Percentiles rank a stretch among this genome's conserved stretches.
These are phyloP conservation scores for Cicer arietinum DNA, from an alignment of 306 rosid species.

Conservation along the genomic window DNA sequence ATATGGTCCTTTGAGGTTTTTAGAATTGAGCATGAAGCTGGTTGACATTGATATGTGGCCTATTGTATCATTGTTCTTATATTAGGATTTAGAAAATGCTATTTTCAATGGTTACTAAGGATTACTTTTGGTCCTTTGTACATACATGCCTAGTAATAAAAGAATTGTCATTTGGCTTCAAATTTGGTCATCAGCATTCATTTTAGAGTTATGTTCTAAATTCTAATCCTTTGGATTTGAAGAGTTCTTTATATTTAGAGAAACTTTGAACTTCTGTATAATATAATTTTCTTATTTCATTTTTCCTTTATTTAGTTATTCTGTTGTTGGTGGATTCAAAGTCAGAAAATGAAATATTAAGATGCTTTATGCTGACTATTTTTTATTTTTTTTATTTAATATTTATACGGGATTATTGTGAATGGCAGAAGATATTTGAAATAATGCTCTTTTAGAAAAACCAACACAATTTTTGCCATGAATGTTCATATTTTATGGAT, in stretches of 20 bases:
- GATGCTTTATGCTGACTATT: too few relatives aligned
- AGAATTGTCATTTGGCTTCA: constrained; percentile 35
- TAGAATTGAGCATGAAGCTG: constrained; percentile 34
- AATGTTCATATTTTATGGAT: not conserved
- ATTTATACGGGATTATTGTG: not conserved
- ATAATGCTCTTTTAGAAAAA: too few relatives aligned
- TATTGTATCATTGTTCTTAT: constrained; percentile 36
- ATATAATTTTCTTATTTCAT: too few relatives aligned
- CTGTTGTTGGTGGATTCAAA: too few relatives aligned
- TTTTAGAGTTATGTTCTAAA: constrained; percentile 6
- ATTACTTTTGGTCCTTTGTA: constrained; percentile 50
- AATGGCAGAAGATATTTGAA: not conserved
- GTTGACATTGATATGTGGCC: constrained; percentile 43
- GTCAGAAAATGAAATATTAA: too few relatives aligned
- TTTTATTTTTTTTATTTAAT: not conserved
- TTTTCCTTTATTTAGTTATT: too few relatives aligned
- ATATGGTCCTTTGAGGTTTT: constrained; percentile 36
- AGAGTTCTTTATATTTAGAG: too few relatives aligned
- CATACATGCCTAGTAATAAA: constrained; percentile 51
- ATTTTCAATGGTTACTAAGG: constrained; percentile 37
- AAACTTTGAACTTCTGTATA: too few relatives aligned
- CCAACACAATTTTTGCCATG: too few relatives aligned
- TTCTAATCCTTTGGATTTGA: not conserved
- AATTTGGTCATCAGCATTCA: constrained; percentile 40
- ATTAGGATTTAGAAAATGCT: constrained; percentile 17